phyloP scores from a whole-genome alignment of 2,329 filamentous ascomycete genomes.

The Fusarium caatingaense region DNA sequence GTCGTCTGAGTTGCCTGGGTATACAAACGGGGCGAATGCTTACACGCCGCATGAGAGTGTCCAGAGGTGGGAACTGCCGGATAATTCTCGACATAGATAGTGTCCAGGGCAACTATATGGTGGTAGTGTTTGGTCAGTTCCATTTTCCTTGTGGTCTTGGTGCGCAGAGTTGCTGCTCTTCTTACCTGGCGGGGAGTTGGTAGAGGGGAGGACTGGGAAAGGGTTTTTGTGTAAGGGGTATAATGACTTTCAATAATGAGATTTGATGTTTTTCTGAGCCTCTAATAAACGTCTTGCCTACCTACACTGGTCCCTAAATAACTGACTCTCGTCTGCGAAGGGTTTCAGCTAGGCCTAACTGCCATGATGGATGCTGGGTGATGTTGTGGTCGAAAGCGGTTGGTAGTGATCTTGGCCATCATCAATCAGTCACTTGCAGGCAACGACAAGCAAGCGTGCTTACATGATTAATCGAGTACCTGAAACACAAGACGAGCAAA shows the following conservation, averaged over 20 bases:
- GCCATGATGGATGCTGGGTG: neutral
- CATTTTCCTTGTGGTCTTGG: neutral
- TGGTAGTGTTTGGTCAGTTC: too few species aligned
- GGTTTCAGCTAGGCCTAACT: neutral
- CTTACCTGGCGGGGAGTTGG: neutral
- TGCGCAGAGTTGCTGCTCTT: neutral
- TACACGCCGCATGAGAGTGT: conserved; percentile 15
- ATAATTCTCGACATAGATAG: conserved; percentile 32
- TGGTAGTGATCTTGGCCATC: neutral
- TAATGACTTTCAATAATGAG: neutral
- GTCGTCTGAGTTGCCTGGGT: conserved; percentile 29
- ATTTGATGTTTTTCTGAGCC: neutral
- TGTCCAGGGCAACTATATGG: rapidly evolving
- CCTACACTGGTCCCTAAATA: rapidly evolving
- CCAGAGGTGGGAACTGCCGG: conserved; percentile 43
- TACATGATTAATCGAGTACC: too few species aligned
- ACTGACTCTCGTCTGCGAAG: neutral
- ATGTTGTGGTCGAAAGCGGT: neutral
- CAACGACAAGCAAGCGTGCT: too few species aligned
- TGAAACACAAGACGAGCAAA: neutral
- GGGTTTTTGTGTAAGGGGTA: neutral
- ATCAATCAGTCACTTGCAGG: neutral
- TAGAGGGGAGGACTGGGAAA: too few species aligned
- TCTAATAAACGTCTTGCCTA: neutral
- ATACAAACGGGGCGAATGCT: conserved; percentile 27